Percentiles rank a stretch among this genome's conserved stretches.
Conservation (phyloP, 139 green algal species). For the Mesotaenium endlicherianum region DNA sequence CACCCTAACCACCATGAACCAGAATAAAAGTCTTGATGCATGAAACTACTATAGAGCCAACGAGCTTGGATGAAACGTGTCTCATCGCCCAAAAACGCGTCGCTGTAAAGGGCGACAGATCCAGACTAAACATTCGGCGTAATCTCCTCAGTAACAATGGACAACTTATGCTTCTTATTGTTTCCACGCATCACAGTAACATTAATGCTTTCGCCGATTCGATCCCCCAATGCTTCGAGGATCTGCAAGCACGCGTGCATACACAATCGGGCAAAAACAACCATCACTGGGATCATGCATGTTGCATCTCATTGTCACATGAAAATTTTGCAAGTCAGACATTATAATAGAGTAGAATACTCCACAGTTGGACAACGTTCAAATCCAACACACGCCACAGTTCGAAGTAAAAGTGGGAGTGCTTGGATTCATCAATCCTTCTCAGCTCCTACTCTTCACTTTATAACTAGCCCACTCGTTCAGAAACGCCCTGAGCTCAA, state of each 20-base stretch:
- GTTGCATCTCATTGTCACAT: background rate
- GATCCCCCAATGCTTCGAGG: conserved; percentile 36
- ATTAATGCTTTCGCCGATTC: conserved; percentile 26
- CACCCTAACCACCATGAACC: too few species aligned
- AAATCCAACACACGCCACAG: background rate
- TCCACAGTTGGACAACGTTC: background rate
- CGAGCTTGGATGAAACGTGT: too few species aligned
- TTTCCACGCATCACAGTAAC: conserved; percentile 27
- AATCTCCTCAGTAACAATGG: background rate
- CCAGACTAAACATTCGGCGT: too few species aligned
- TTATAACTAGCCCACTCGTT: too few species aligned
- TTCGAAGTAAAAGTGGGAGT: background rate
- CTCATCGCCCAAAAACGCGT: too few species aligned
- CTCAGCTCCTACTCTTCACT: too few species aligned
- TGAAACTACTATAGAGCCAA: too few species aligned
- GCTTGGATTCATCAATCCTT: too few species aligned
- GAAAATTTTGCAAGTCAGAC: background rate
- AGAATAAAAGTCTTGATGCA: too few species aligned
- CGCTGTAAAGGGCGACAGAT: too few species aligned
- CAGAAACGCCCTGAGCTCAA: too few species aligned
- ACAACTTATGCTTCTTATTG: conserved; percentile 20
- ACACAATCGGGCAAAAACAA: background rate
- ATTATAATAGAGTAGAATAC: background rate
- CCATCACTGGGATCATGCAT: background rate
- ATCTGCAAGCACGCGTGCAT: conserved; percentile 19